phyloP scores from a whole-genome alignment of 345 rosid species.

The Gossypium raimondii region DNA sequence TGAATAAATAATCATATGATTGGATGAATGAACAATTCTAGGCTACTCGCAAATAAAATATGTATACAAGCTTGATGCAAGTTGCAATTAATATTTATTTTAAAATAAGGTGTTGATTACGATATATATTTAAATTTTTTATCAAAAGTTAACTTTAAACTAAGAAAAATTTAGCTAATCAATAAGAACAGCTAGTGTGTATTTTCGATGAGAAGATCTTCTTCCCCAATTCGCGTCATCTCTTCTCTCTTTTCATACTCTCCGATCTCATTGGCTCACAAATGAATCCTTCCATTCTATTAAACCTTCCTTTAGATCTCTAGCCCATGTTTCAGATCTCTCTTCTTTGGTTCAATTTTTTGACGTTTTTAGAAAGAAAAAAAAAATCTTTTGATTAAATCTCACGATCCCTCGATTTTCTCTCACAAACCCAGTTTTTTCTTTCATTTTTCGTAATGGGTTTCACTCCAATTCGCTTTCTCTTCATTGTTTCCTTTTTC shows the following conservation, averaged over 20 bases:
- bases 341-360: constrained; percentile 5
- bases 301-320: background rate
- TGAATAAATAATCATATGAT: no score
- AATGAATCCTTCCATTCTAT: background rate
- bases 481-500: constrained; percentile 26
- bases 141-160: no score
- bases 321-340: background rate
- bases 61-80: no score
- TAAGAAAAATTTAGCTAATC: no score
- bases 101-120: no score
- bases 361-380: no score
- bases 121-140: no score
- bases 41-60: no score
- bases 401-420: constrained; percentile 2
- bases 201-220: background rate
- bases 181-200: no score
- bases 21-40: no score
- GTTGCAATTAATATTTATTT: no score
- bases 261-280: background rate
- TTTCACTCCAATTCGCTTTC: constrained; percentile 27
- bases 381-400: background rate
- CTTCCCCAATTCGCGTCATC: background rate
- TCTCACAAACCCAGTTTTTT: constrained; percentile 4
- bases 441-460: constrained; percentile 27
- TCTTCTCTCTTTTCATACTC: background rate